These are phyloP conservation scores for Diaporthe caulivora DNA, from an alignment of 2,329 filamentous ascomycete species.

Conservation along the genomic window DNA sequence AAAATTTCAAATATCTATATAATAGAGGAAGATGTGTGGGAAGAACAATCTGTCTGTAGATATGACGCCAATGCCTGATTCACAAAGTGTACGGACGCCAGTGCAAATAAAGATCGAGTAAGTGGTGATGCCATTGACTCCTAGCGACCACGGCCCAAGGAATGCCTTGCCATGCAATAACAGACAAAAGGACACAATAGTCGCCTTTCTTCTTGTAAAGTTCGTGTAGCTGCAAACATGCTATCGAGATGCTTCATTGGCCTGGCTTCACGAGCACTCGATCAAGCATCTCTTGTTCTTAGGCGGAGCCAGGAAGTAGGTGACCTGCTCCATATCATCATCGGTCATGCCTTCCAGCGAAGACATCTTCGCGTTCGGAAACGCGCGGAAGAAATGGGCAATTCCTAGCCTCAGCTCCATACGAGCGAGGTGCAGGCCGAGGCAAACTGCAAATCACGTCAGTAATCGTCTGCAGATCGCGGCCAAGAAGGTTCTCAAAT, in stretches of 20 bases:
- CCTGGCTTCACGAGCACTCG: slow-evolving; percentile 34
- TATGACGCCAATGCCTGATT: background rate
- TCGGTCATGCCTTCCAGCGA: slow-evolving; percentile 47
- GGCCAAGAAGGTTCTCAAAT: background rate
- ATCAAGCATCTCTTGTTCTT: slow-evolving; percentile 47
- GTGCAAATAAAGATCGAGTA: no score
- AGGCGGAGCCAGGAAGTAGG: slow-evolving; percentile 47
- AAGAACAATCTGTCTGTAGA: background rate
- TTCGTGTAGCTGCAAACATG: background rate
- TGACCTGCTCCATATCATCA: slow-evolving; percentile 46
- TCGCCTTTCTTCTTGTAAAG: background rate
- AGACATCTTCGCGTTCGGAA: slow-evolving; percentile 47
- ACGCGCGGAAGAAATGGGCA: slow-evolving; percentile 60
- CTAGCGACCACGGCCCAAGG: background rate
- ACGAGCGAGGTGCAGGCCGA: slow-evolving; percentile 67
- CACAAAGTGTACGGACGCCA: no score
- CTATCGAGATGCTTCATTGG: background rate
- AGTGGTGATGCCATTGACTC: no score
- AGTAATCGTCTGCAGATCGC: slow-evolving; percentile 44
- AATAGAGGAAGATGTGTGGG: no score
- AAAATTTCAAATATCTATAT: no score
- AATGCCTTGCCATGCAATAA: no score
- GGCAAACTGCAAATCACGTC: slow-evolving; percentile 55
- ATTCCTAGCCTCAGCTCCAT: slow-evolving; percentile 64
- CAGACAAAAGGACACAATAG: no score